Base-by-base conservation (phyloP, 108 stramenopile species). In the Nitzschia sp. region DNA sequence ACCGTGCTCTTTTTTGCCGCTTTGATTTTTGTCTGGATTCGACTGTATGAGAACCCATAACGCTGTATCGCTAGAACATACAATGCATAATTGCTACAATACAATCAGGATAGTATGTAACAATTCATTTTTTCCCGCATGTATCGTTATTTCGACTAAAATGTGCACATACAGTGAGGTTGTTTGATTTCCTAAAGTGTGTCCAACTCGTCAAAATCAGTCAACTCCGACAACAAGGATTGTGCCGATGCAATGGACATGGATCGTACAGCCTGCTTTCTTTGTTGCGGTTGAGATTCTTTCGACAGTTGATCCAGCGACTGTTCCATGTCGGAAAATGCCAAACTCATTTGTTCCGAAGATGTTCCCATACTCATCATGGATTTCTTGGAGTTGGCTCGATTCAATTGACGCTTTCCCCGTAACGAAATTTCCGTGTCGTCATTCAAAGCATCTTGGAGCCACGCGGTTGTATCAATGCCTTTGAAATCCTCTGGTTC, bases 301-400 rank as follows among this genome's bases (percentile, higher is more conserved):
- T 52, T 65, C 38, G 51, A 52, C 5, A 53, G 19, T 34, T 34
- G 29, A 15, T 41, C 65, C 34, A 37, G 8, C 20, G 51, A 65
- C 9, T 65, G 26, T 14, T 65, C 65, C 65, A 65, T 65, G 24
- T 65, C 65, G 10, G 65, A 65, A 38, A 65, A 65, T 41, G 61
- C 61, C 37, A 62, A 62, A 25, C 61, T 62, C 61, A 62, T 44
- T 58, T 58, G 57, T 26, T 62, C 61, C 22, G 43, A 19, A 2
- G 61, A 62, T 1, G 15, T 43, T 53, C 11, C 51, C 51, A 65
- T 24, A 22, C 65, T 65, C 65, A 65, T 65, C 12, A 53, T n/a
- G 8, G 65, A 65, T n/a, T 37, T 52, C 21, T 53, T 53, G 24
- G 65, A 53, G 52, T 40, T 51, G 51, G 65, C 20, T 53, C 65